Base-by-base conservation (phyloP, 2,329 filamentous ascomycete genomes). In the Epicoccum sorghinum region DNA sequence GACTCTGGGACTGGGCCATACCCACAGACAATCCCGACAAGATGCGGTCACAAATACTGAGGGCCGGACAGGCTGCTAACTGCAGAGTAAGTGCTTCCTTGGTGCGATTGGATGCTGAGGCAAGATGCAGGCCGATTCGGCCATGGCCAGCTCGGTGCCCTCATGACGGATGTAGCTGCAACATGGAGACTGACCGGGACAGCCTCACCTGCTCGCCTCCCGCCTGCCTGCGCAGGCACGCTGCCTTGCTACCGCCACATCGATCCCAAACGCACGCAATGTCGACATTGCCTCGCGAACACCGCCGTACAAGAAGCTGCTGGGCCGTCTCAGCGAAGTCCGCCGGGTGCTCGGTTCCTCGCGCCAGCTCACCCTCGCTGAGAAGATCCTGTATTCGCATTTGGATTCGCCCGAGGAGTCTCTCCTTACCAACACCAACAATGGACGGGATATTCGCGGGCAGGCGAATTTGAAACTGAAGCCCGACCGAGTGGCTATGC, bases 381-480 rank as follows among this genome's bases (percentile, higher is more conserved):
- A 99, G 79, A 99, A 99, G 84, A 97, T 99, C 69, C 84, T 99
- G 54, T 99, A 98, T 81, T 91, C 93, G 68, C 95, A 99, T 79
- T 82, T 99, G 61, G 89, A 95, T 77, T 90, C 91, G 70, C 86
- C 88, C 6, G 93, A 96, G 77, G 92, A 96, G 75, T 93, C 91
- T 33, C 85, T 99, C 47, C 82, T 96, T 57, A 86, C 85, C 47
- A 86, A 87, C 70, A 97, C 93, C 44, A 84, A 91, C 76, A 91
- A 93, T 83, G 93, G 93, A 64, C 85, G 85, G 46, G 84, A 89
- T 69, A 89, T 99, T 58, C 87, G 95, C 37, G 93, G 93, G 64
- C 87, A 87, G 71, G 93, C 92, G 45, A 98, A 96, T 74, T 83
- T 99, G 77, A 96, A 96, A 81, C 89, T 99, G 76, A 96, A 96